These are phyloP conservation scores for Neurospora discreta DNA, from an alignment of 495 filamentous ascomycete genomes.

Conservation along the genomic window DNA sequence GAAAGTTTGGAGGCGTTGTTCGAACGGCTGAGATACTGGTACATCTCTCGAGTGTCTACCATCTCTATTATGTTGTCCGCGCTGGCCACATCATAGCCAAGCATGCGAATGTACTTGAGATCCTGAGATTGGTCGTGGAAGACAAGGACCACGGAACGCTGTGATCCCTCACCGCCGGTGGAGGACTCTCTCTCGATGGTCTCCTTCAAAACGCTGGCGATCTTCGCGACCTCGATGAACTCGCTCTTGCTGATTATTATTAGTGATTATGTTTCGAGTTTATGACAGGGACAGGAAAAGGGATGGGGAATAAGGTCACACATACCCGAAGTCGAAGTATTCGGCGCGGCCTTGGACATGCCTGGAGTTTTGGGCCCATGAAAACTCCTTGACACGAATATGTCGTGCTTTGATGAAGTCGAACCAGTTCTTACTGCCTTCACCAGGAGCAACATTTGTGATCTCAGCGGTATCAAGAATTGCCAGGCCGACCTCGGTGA, in stretches of 20 bases:
- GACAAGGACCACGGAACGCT: slow-evolving; percentile 61
- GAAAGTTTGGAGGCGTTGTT: slow-evolving; percentile 42
- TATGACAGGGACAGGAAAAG: not conserved
- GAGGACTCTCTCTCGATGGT: slow-evolving; percentile 16
- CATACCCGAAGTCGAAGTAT: slow-evolving; percentile 63
- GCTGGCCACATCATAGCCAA: slow-evolving; percentile 48
- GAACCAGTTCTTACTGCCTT: slow-evolving; percentile 51
- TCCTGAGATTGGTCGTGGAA: slow-evolving; percentile 64
- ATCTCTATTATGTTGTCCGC: slow-evolving; percentile 46
- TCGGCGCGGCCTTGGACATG: slow-evolving; percentile 62
- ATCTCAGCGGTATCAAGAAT: slow-evolving; percentile 61
- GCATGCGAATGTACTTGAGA: slow-evolving; percentile 46
- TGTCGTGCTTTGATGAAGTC: slow-evolving; percentile 56
- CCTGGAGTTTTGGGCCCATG: slow-evolving; percentile 47
- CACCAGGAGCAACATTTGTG: slow-evolving; percentile 44
- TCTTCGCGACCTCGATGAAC: slow-evolving; percentile 9
- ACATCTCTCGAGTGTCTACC: slow-evolving; percentile 61
- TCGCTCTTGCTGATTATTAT: slow-evolving; percentile 23
- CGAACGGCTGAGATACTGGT: slow-evolving; percentile 43
- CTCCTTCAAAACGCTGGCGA: slow-evolving; percentile 8
- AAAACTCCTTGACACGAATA: slow-evolving; percentile 62
- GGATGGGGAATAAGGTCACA: not conserved
- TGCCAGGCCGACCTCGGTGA: slow-evolving; percentile 83
- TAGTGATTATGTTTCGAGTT: slow-evolving; percentile 18
- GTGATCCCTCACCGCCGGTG: not conserved